Percentiles rank a stretch among this genome's conserved stretches.
Conservation (phyloP, 192 early-diverging fungal genomes). For the Entomortierella chlamydospora region DNA sequence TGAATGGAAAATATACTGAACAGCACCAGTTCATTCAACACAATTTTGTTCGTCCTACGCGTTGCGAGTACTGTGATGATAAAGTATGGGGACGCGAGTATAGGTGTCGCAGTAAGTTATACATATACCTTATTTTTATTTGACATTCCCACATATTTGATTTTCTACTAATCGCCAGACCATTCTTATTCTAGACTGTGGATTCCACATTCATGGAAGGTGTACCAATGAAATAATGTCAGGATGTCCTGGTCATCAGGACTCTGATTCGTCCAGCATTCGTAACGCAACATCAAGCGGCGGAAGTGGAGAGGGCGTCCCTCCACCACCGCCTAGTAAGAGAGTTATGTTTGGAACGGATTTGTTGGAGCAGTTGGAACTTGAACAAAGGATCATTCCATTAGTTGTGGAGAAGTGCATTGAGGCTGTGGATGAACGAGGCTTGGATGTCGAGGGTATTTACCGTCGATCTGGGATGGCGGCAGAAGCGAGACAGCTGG, state of each 20-base stretch:
- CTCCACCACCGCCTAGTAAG: conserved; percentile 20
- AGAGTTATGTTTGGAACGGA: conserved; percentile 75
- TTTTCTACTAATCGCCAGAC: not conserved
- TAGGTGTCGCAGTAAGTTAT: conserved; percentile 57
- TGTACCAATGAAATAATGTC: conserved; percentile 43
- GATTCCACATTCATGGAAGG: conserved; percentile 57
- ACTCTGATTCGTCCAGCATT: conserved; percentile 37
- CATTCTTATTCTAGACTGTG: conserved; percentile 55
- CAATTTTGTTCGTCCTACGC: conserved; percentile 57
- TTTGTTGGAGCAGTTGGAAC: conserved; percentile 66
- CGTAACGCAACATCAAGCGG: conserved; percentile 14
- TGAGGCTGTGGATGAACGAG: conserved; percentile 70
- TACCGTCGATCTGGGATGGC: conserved; percentile 85
- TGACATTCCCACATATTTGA: not conserved
- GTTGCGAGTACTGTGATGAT: conserved; percentile 67
- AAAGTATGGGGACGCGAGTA: conserved; percentile 68
- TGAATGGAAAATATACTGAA: conserved; percentile 31
- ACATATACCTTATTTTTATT: not conserved
- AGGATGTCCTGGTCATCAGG: conserved; percentile 28
- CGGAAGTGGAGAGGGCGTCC: conserved; percentile 35
- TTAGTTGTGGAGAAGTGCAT: conserved; percentile 77
- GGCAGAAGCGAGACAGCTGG: conserved; percentile 75
- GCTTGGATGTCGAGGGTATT: conserved; percentile 83
- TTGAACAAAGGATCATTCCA: conserved; percentile 71
- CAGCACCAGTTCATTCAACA: conserved; percentile 44